These are phyloP conservation scores for Aegilops speltoides DNA, from an alignment of 176 grass and related monocot species.

Conservation along the genomic window DNA sequence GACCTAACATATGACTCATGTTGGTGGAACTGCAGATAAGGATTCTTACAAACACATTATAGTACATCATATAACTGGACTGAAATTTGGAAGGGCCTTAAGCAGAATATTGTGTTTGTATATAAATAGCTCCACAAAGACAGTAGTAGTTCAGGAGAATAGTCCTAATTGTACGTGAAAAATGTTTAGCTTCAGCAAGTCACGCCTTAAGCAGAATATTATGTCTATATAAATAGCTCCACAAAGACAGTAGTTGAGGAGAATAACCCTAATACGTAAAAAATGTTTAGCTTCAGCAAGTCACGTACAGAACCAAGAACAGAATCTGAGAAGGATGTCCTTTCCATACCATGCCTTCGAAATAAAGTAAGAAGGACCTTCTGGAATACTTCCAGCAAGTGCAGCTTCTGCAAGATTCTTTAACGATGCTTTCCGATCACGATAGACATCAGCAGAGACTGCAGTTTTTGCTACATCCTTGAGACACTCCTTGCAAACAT, in stretches of 20 bases:
- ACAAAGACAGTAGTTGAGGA: neutral
- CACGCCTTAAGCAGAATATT: conserved; percentile 7
- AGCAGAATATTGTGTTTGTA: neutral
- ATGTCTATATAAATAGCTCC: conserved; percentile 1
- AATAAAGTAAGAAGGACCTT: conserved; percentile 72
- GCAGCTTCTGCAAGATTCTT: conserved; percentile 85
- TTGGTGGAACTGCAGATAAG: conserved; percentile 5
- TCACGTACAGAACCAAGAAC: neutral
- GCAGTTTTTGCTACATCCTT: conserved; percentile 76
- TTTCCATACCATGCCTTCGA: conserved; percentile 78
- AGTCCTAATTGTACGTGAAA: neutral
- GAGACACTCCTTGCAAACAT: conserved; percentile 77
- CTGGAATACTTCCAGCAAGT: conserved; percentile 63
- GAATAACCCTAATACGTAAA: neutral
- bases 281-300: conserved; percentile 1
- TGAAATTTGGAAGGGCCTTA: neutral
- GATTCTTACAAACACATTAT: conserved; percentile 18
- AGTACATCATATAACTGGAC: neutral
- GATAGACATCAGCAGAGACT: conserved; percentile 84
- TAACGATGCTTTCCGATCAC: conserved; percentile 87
- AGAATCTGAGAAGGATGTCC: conserved; percentile 23
- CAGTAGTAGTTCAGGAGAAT: neutral
- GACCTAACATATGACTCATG: neutral
- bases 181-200: neutral
- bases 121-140: conserved; percentile 19